Evolutionary conservation across 805 yeast genomes (phyloP), one percentile per base, ranked within the genome.

Genomic region (Ogataea haglerorum): DNA sequence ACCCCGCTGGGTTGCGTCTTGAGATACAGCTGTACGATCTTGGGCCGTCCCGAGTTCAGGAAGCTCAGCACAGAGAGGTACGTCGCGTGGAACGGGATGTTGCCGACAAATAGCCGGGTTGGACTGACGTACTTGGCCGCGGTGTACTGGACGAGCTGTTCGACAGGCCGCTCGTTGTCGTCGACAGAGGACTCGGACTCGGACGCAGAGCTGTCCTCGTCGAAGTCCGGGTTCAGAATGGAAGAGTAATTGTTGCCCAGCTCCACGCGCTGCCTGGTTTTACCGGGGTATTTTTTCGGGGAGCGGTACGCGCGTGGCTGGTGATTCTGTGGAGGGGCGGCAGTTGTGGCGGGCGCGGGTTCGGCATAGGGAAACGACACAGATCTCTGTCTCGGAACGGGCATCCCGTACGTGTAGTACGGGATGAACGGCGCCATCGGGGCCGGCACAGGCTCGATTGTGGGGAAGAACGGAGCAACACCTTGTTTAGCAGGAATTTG

Each of bases 41-140:
- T 27, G n/a, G 34, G 10, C 13, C 30, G 37, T 12, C 40, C 36
- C 12, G 48, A 37, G 43, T 45, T 53, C 31, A 53, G 43, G 14
- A 39, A 49, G 6, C 22, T 24, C 10, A 43, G 37, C 3, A 53
- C 37, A 6, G 57, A 45, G 2, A 43, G 38, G 28, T 46, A 51
- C 15, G 50, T 48, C 10, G 60, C 54, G 21, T 53, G 53, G 48
- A 70, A 78, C 2, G 82, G 82, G 18, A 78, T 67, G 52, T 78
- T 78, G 0, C 84, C 84, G 18, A 78, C 58, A 50, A 77, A 78
- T 13, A 78, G 48, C 15, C 80, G 52, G 14, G 64, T 60, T 3
- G 68, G 67, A 47, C 73, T 69, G 7, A 70, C 70, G 42, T 66
- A 61, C 34, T 63, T 57, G 8, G 54, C 35, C 10, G 48, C 46